Evolutionary conservation across 2,329 filamentous ascomycete species (phyloP), one percentile per base, ranked within the genome.

Genomic region (Colletotrichum caudatum): DNA sequence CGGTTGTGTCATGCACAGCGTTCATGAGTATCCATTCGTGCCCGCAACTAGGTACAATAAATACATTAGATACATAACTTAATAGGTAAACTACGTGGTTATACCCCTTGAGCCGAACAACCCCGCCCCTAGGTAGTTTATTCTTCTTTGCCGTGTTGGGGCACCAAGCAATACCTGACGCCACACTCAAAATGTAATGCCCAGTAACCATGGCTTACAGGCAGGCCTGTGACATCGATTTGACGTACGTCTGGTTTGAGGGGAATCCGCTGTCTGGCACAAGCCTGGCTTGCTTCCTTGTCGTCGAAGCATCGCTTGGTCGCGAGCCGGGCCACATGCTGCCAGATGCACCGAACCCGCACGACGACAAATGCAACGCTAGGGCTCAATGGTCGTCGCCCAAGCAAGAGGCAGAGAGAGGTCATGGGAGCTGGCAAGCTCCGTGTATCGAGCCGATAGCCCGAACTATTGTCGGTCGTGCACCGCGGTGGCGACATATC

Each of bases 291-390:
- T 20, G 37, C 9, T 20, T n/a, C 37, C 35, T 51, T 26, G 9
- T 46, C 54, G 29, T 44, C 20, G 16, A 41, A 51, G 20, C 48
- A 33, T 59, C 11, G 20, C 23, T 48, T 54, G 3, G 59, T 71
- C 69, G 69, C 69, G 29, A 59, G 53, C 51, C 26, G 26, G 44
- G 33, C 69, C 66, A 56, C 14, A 50, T 72, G 41, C 39, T 54
- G 69, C 54, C 39, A 56, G 64, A 65, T 69, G 54, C 46, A 54
- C 35, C 35, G 29, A 60, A 26, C 23, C n/a, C 39, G 44, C 12
- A 18, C 41, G 48, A 29, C 46, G 39, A 12, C 16, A 9, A 50
- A 29, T 16, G 51, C 39, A 50, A 29, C n/a, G 51, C 39, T 11
- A 56, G 46, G 48, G 53, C 63, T 35, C 41, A 20, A 4, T 18